Percentiles rank a stretch among this genome's conserved stretches.
Conservation (phyloP, 257 asterid species). For the Solanum neorickii region DNA sequence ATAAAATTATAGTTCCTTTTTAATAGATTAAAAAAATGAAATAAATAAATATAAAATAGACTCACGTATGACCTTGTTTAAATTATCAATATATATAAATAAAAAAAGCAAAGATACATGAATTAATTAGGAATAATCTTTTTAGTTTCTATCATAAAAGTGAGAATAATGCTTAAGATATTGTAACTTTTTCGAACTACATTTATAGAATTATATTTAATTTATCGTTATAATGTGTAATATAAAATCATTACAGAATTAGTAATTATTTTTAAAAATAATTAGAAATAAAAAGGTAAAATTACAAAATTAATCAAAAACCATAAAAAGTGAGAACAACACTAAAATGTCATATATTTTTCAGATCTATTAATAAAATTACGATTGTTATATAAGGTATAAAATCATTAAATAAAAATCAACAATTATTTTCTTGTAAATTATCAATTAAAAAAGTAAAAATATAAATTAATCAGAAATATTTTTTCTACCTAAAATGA, state of each 20-base stretch:
- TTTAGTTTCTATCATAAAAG: not conserved
- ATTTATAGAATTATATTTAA: not conserved
- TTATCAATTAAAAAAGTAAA: not conserved
- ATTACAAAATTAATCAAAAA: no score
- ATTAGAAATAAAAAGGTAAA: no score
- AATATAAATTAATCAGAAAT: not conserved
- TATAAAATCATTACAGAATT: not conserved
- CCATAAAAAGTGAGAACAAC: no score
- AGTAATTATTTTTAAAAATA: no score
- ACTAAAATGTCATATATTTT: no score
- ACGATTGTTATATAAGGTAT: no score
- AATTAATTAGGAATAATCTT: not conserved
- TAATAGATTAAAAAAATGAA: not conserved
- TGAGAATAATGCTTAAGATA: not conserved
- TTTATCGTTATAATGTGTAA: no score
- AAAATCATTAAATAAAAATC: no score
- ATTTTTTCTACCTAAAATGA: not conserved
- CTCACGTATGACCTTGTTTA: not conserved
- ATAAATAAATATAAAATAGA: not conserved
- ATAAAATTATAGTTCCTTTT: not conserved
- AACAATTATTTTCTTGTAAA: no score
- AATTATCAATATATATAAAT: not conserved
- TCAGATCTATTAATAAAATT: no score
- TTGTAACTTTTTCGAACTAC: accelerated
- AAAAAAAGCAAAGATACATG: not conserved